phyloP scores from a whole-genome alignment of 257 asterid species.

The Capsicum chinense region DNA sequence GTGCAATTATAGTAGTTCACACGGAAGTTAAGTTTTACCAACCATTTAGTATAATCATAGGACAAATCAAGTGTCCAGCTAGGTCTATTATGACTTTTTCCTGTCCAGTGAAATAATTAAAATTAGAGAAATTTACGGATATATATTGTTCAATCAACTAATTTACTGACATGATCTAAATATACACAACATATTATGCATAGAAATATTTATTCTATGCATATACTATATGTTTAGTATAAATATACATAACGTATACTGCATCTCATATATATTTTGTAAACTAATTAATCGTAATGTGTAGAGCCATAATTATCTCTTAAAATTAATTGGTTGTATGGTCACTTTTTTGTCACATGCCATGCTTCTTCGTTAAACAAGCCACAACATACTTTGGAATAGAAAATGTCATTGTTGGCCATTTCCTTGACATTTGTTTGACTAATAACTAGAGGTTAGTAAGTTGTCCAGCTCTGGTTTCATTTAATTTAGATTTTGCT shows the following conservation, averaged over 20 bases:
- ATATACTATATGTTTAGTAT: no score
- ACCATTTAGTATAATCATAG: constrained; percentile 5
- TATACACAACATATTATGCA: neutral
- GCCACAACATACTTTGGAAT: neutral
- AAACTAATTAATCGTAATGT: neutral
- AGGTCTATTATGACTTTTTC: neutral
- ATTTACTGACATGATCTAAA: neutral
- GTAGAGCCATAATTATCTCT: neutral
- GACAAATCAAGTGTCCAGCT: constrained; percentile 9
- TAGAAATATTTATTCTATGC: no score
- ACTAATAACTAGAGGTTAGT: constrained; percentile 6
- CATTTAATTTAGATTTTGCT: neutral
- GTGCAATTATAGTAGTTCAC: constrained; percentile 10
- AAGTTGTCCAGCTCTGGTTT: neutral
- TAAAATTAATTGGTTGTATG: neutral
- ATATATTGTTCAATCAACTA: neutral
- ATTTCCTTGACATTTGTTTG: constrained; percentile 22
- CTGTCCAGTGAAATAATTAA: neutral
- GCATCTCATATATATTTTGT: neutral
- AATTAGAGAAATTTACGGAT: neutral
- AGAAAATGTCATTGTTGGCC: neutral
- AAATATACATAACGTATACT: no score
- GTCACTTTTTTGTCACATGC: constrained; percentile 7
- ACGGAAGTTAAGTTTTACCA: constrained; percentile 26
- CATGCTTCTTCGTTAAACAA: constrained; percentile 33